Conservation (phyloP, 1,284 basidiomycete species). For the Afroboletus lepidellus region DNA sequence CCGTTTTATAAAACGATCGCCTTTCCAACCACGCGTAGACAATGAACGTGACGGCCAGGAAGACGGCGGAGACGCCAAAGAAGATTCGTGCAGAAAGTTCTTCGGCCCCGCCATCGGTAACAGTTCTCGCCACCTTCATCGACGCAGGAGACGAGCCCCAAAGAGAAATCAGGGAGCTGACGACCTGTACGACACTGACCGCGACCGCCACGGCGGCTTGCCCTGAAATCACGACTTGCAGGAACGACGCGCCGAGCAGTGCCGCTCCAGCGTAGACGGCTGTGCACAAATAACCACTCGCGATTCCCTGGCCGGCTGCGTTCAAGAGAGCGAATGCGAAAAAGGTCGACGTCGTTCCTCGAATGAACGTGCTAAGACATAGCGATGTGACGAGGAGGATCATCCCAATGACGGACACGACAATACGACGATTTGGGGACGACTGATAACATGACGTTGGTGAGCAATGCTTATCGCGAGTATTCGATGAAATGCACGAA, state of each 20-base stretch:
- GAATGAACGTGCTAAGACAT: constrained; percentile 59
- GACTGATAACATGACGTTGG: constrained; percentile 34
- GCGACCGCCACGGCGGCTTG: constrained; percentile 76
- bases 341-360: constrained; percentile 53
- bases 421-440: constrained; percentile 51
- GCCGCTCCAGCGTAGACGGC: constrained; percentile 71
- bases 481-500: background rate
- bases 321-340: constrained; percentile 63
- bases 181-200: constrained; percentile 69
- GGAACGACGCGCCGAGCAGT: constrained; percentile 63
- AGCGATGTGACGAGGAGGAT: constrained; percentile 53
- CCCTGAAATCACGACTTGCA: constrained; percentile 72
- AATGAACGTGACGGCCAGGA: constrained; percentile 50
- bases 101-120: constrained; percentile 46
- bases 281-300: constrained; percentile 68
- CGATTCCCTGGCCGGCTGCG: constrained; percentile 52
- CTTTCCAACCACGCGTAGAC: constrained; percentile 57
- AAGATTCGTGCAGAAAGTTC: constrained; percentile 67
- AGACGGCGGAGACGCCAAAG: constrained; percentile 67
- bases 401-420: constrained; percentile 41
- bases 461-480: constrained; percentile 13
- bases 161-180: constrained; percentile 58
- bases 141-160: constrained; percentile 38
- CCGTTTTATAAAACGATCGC: constrained; percentile 55
- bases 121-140: background rate